Evolutionary conservation across 1,284 basidiomycete genomes (phyloP), one percentile per base, ranked within the genome.

Genomic region (Naganishia sp.): DNA sequence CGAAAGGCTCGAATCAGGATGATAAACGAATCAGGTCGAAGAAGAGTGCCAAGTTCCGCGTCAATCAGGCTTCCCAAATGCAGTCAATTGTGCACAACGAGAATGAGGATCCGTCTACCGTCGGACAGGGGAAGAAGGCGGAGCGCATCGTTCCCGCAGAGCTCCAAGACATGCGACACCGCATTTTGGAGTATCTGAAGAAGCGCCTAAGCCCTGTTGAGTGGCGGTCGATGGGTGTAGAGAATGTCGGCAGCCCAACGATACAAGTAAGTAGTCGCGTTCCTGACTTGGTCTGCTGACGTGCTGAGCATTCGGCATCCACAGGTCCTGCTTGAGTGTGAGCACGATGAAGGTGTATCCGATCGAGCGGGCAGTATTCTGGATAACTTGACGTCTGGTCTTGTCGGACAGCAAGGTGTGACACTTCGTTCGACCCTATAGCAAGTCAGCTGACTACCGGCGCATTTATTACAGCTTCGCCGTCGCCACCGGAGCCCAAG

Each of bases 351-450:
- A 66, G 84, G 82, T 10, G 82, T 85, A 77, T 81, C 86, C 1
- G 84, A 87, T 49, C 80, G 82, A 53, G 75, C 84, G 9, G 87
- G 85, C 42, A 93, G 90, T 2, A 82, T 95, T 23, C 87, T 94
- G 83, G 93, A 96, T 73, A 82, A 85, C 57, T 82, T 94, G 11
- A 85, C 90, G 16, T 86, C 87, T 50, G 93, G 93, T n/a, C 80
- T 91, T 42, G 85, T 95, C 33, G 83, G 86, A n/a, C 77, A 83
- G 3, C 82, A 84, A 55, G 78, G 89, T 91, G 76, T 70, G 87
- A 80, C 15, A 39, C 36, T 83, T 84, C 81, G 36, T 75, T 82
- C 11, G 72, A 81, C 53, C 52, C 65, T 60, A 2, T 48, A 23
- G 49, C 16, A 9, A 16, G 25, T 10, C 31, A n/a, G 39, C 65